phyloP scores from a whole-genome alignment of 2,329 filamentous ascomycete species.

The Phaeosphaeria sp. region DNA sequence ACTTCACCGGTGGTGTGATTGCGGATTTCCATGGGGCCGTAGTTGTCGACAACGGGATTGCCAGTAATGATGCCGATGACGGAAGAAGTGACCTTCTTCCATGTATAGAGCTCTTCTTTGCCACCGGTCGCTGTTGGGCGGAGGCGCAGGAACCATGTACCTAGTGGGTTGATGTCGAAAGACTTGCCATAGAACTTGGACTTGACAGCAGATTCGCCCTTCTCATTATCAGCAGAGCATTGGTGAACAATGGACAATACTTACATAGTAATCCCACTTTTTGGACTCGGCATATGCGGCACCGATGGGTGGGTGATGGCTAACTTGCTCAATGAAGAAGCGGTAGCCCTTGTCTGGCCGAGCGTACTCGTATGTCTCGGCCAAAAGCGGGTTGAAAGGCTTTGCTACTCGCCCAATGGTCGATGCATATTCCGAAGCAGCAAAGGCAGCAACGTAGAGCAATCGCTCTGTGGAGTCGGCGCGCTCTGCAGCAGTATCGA shows the following conservation, averaged over 20 bases:
- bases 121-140: conserved; percentile 72
- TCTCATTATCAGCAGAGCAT: conserved; percentile 18
- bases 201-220: conserved; percentile 91
- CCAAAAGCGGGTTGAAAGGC: conserved; percentile 94
- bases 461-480: conserved; percentile 88
- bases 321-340: conserved; percentile 98
- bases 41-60: conserved; percentile 96
- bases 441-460: conserved; percentile 94
- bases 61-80: conserved; percentile 99
- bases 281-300: conserved; percentile 92
- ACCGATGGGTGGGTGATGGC: conserved; percentile 93
- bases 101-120: conserved; percentile 87
- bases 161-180: conserved; percentile 94
- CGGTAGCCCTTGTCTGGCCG: conserved; percentile 96
- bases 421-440: conserved; percentile 94
- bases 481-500: conserved; percentile 87
- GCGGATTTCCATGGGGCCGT: conserved; percentile 95
- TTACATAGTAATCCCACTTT: conserved; percentile 88
- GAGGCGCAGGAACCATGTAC: conserved; percentile 93
- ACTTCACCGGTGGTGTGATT: conserved; percentile 96
- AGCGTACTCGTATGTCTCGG: conserved; percentile 96
- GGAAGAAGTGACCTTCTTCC: conserved; percentile 98
- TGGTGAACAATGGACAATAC: conserved; percentile 20
- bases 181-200: conserved; percentile 98
- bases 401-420: conserved; percentile 97